phyloP scores from a whole-genome alignment of 2,329 filamentous ascomycete species.

The Fusarium tjaetaba region DNA sequence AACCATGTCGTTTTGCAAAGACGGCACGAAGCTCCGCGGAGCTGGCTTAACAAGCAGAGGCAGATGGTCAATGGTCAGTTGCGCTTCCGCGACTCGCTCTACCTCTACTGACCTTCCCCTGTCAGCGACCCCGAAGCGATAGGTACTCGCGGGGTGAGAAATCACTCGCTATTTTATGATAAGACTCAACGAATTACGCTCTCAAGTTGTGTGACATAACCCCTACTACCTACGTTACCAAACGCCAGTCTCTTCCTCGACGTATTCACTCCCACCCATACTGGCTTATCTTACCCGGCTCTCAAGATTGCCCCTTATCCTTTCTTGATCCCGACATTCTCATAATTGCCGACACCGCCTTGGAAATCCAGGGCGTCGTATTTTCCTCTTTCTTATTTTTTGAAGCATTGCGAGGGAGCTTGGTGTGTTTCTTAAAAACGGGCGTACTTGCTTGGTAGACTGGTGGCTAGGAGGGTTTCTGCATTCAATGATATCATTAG shows the following conservation, averaged over 20 bases:
- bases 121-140: constrained; percentile 59
- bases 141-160: constrained; percentile 52
- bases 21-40: constrained; percentile 77
- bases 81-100: constrained; percentile 55
- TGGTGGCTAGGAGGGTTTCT: constrained; percentile 14
- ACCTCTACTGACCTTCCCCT: constrained; percentile 54
- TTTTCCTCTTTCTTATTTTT: constrained; percentile 20
- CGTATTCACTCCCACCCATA: constrained; percentile 7
- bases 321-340: constrained; percentile 16
- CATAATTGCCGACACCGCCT: constrained; percentile 8
- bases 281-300: constrained; percentile 6
- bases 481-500: constrained; percentile 17
- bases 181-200: constrained; percentile 11
- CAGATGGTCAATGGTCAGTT: constrained; percentile 71
- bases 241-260: constrained; percentile 16
- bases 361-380: constrained; percentile 9
- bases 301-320: constrained; percentile 5
- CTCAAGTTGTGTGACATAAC: constrained; percentile 15
- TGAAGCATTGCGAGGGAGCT: constrained; percentile 45
- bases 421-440: constrained; percentile 36
- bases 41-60: constrained; percentile 87
- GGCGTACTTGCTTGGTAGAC: constrained; percentile 38
- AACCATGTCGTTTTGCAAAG: constrained; percentile 83
- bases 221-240: neutral
- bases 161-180: constrained; percentile 24